Evolutionary conservation across 257 asterid species (phyloP).

Genomic region (Solanum phureja): DNA sequence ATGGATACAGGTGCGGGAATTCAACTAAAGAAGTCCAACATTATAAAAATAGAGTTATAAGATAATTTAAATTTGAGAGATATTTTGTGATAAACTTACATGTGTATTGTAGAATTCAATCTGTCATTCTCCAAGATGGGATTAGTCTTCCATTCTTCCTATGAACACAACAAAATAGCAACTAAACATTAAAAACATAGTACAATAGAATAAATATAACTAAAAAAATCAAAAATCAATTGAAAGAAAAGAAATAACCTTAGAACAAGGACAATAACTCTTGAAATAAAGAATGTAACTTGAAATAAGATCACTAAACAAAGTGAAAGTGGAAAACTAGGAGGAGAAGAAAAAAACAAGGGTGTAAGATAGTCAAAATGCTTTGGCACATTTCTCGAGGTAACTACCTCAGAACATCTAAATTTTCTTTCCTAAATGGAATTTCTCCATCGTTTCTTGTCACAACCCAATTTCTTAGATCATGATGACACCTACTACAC

Average conservation of each 20-base stretch:
- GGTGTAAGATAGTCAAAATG: background rate
- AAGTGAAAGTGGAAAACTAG: background rate
- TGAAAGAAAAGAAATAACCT: background rate
- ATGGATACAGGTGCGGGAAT: too few relatives aligned
- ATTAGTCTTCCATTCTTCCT: background rate
- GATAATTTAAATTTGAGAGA: too few relatives aligned
- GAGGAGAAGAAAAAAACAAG: background rate
- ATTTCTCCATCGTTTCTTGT: background rate
- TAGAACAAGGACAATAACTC: background rate
- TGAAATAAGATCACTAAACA: background rate
- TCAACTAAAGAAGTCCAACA: too few relatives aligned
- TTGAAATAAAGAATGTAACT: background rate
- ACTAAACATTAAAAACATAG: background rate
- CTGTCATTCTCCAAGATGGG: background rate
- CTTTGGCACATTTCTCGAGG: background rate
- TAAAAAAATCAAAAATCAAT: too few relatives aligned
- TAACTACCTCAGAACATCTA: background rate
- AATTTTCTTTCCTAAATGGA: background rate
- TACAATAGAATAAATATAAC: background rate
- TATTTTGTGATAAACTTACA: background rate
- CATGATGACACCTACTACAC: too few relatives aligned
- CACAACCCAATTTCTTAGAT: too few relatives aligned
- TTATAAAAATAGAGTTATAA: too few relatives aligned
- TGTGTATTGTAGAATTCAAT: background rate
- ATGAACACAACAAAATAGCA: background rate